These are phyloP conservation scores for Castanopsis chinensis DNA, from an alignment of 306 rosid genomes.

Conservation along the genomic window DNA sequence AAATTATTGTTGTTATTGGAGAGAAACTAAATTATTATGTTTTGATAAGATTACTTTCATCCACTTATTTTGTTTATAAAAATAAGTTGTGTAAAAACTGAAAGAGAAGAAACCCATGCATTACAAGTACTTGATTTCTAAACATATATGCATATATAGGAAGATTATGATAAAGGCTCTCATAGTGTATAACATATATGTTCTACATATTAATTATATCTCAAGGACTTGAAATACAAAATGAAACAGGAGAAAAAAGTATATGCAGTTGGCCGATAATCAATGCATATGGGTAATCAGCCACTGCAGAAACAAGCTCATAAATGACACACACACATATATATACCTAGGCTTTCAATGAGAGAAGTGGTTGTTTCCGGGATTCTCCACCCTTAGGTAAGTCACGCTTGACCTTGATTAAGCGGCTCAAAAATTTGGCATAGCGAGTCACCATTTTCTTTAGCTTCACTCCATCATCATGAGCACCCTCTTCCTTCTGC, in stretches of 20 bases:
- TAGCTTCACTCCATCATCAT: constrained; percentile 51
- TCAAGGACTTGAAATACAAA: neutral
- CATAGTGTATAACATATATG: neutral
- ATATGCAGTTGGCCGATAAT: neutral
- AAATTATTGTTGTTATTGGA: too few relatives aligned
- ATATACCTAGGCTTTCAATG: constrained; percentile 29
- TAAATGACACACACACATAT: neutral
- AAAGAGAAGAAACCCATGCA: neutral
- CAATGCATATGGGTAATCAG: neutral
- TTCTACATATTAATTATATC: neutral
- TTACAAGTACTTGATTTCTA: neutral
- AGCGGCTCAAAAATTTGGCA: constrained; percentile 61
- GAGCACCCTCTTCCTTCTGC: constrained; percentile 36
- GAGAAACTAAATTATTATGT: too few relatives aligned
- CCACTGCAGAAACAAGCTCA: neutral
- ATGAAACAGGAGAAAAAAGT: neutral
- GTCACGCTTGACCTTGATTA: constrained; percentile 57
- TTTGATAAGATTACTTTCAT: neutral
- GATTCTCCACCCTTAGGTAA: constrained; percentile 47
- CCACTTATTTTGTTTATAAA: neutral
- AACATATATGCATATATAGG: neutral
- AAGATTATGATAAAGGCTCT: neutral
- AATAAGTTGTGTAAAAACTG: neutral
- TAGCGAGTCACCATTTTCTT: constrained; percentile 72
- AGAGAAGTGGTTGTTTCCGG: constrained; percentile 42